phyloP scores from a whole-genome alignment of 495 filamentous ascomycete species.

The Trichoderma parareesei region DNA sequence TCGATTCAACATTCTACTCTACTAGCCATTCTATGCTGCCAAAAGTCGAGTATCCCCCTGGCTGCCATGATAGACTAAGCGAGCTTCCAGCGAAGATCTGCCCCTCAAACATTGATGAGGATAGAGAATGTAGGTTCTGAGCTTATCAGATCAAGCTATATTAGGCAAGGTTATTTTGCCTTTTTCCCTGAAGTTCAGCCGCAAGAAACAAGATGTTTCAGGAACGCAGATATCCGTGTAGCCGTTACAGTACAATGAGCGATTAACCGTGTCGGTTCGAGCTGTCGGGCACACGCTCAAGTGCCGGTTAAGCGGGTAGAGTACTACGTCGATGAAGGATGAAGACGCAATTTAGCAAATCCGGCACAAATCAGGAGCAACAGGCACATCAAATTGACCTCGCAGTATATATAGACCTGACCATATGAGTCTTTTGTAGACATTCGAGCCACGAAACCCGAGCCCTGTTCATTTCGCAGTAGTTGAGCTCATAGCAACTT shows the following conservation, averaged over 20 bases:
- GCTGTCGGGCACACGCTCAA: background rate
- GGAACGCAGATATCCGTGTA: background rate
- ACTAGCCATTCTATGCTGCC: background rate
- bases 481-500: background rate
- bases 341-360: constrained; percentile 3
- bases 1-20: background rate
- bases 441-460: background rate
- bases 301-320: background rate
- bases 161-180: no score
- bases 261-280: no score
- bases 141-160: background rate
- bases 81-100: background rate
- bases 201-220: background rate
- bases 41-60: background rate
- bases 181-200: background rate
- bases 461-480: background rate
- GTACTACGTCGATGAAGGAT: background rate
- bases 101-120: background rate
- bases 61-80: background rate
- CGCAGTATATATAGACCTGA: background rate
- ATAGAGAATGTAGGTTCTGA: background rate
- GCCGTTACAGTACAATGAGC: no score
- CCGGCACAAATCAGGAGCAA: background rate
- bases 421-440: background rate
- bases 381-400: background rate